Evolutionary conservation across 345 rosid species (phyloP), one percentile per base, ranked within the genome.

Genomic region (Boechera divaricarpa): DNA sequence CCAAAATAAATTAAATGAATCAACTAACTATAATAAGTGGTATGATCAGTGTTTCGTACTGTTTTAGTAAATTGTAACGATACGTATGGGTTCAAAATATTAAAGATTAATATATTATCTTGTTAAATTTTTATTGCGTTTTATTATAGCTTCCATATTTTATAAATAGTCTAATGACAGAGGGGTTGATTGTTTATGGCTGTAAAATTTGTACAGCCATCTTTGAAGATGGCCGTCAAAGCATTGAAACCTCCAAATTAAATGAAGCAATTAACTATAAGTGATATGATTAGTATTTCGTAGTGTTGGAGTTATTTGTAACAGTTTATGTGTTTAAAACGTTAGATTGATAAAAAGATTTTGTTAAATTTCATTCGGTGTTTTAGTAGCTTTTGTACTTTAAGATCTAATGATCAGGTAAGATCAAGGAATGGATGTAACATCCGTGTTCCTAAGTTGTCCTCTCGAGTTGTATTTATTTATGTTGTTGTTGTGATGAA

Each of bases 361-460:
- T 41, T 36, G 10, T 7, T 8, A 36, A 8, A 7, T 9, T 8
- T 36, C 41, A 2, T 7, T 36, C 41, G 41, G 41, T 8, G 10
- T 9, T 9, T 36, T 36, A 36, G 10, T 36, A 2, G 41, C 47
- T 10, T 42, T 11, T 42, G 47, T 42, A 42, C 15, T 28, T 28
- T 28, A 28, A 1, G 24, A 21, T 21, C 24, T 21, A 77, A 55
- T 13, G 47, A 77, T 69, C 69, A 53, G 63, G 75, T 76, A 76
- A 76, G 79, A 69, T 56, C 60, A 44, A 71, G 73, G 15, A 64
- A 48, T 72, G 33, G n/a, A n/a, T n/a, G n/a, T n/a, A n/a, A n/a
- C n/a, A n/a, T n/a, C n/a, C n/a, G n/a, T n/a, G n/a, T n/a, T n/a
- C n/a, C n/a, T n/a, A n/a, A n/a, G n/a, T n/a, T n/a, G n/a, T n/a